Base-by-base conservation (phyloP, 73 alveolate species). In the Paramecium octaurelia region DNA sequence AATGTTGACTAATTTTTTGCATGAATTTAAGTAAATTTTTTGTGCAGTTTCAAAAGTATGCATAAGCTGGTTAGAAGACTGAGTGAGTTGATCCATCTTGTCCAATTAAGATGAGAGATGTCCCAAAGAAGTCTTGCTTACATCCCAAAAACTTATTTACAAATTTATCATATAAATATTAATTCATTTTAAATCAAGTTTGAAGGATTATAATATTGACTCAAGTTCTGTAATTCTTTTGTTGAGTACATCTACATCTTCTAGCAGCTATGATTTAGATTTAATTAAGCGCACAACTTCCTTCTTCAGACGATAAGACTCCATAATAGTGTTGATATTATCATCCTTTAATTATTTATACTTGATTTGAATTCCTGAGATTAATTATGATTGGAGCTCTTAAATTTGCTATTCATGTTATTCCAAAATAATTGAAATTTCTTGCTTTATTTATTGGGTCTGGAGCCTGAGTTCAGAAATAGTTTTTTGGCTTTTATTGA, bases 81-180 rank as follows among this genome's bases (percentile, higher is more conserved):
- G n/a, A 29, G 50, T 64, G 50, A 64, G 27, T 27, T 31, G 21
- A n/a, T 64, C 84, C 50, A 64, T 64, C 46, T 64, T 11, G 24
- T 64, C 84, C 27, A 64, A n/a, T 64, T 64, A 27, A 31, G 44
- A 11, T 31, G 50, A 31, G 16, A 64, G 84, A 64, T 64, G 46
- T 24, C 84, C 84, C 14, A 64, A 64, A 8, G 21, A 64, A n/a
- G 84, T 64, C 27, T 64, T 64, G 84, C 84, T 64, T 11, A 64
- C 84, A 64, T 64, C 84, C 84, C 84, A 64, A 64, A 64, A 64
- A 64, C 84, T 64, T 23, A 64, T 64, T 64, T 64, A 24, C 84
- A 31, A 64, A 64, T 64, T 64, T 64, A 64, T 27, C 84, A 64
- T 64, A 64, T 64, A 64, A 64, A 54, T 4, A 54, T 54, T 54